A percentile compares a stretch with the other conserved stretches of the same genome.
Conservation (phyloP, 345 rosid species). For the Syzygium grande region DNA sequence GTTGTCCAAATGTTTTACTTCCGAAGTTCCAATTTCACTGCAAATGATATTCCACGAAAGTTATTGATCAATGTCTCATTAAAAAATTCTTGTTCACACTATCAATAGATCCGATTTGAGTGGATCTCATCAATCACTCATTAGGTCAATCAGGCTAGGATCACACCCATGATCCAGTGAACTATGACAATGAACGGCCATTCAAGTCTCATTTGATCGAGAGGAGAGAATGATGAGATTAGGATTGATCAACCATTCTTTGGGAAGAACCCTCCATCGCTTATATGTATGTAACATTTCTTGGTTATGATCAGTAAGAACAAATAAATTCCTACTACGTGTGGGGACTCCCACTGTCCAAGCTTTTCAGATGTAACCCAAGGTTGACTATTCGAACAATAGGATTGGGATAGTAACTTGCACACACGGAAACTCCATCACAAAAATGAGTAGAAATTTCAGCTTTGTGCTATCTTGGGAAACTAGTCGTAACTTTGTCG, state of each 20-base stretch:
- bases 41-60: neutral
- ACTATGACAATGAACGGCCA: neutral
- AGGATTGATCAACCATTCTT: neutral
- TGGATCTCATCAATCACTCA: neutral
- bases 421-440: no score
- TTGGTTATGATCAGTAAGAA: neutral
- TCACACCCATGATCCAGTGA: neutral
- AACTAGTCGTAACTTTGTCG: no score
- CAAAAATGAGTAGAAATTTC: no score
- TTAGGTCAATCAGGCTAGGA: neutral
- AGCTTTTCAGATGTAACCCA: no score
- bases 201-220: neutral
- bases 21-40: neutral
- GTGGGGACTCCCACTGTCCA: neutral
- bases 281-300: neutral
- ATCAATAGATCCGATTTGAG: neutral
- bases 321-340: neutral
- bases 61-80: neutral
- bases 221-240: neutral
- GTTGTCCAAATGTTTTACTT: neutral
- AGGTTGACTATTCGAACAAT: no score
- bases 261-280: neutral
- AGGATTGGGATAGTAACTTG: no score
- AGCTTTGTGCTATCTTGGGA: no score
- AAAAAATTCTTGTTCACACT: neutral